These are phyloP conservation scores for Cladosporium phlei DNA, from an alignment of 2,329 filamentous ascomycete genomes.

Conservation along the genomic window DNA sequence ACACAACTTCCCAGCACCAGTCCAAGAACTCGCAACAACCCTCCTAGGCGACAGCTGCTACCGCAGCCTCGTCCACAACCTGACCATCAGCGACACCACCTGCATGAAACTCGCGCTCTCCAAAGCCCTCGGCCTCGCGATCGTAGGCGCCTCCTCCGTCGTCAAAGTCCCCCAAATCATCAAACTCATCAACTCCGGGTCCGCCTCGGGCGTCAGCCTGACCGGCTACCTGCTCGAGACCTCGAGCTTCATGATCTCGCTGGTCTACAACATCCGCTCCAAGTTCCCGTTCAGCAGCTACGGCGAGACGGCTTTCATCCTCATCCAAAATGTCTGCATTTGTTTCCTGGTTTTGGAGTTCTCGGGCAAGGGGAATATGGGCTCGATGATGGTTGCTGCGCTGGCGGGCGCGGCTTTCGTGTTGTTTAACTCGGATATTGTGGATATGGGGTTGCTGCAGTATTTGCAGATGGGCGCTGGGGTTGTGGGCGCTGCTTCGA, in stretches of 20 bases:
- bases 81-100: conserved; percentile 69
- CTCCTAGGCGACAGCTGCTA: conserved; percentile 84
- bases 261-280: conserved; percentile 88
- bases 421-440: conserved; percentile 62
- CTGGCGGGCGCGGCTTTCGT: conserved; percentile 65
- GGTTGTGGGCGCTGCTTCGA: conserved; percentile 77
- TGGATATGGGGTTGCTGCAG: conserved; percentile 63
- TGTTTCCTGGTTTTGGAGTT: conserved; percentile 81
- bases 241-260: conserved; percentile 75
- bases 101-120: conserved; percentile 88
- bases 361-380: conserved; percentile 61
- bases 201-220: conserved; percentile 79
- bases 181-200: conserved; percentile 78
- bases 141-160: conserved; percentile 81
- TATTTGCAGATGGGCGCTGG: conserved; percentile 83
- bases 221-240: conserved; percentile 92
- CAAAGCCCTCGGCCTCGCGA: conserved; percentile 88
- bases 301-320: conserved; percentile 88
- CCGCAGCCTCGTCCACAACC: conserved; percentile 74
- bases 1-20: conserved; percentile 57
- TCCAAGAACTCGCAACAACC: conserved; percentile 69
- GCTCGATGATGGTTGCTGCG: conserved; percentile 72
- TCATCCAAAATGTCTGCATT: conserved; percentile 88
- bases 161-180: conserved; percentile 97
- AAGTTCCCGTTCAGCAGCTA: conserved; percentile 95